Evolutionary conservation across 495 filamentous ascomycete species (phyloP), one percentile per base, ranked within the genome.

Genomic region (Xylaria grammica): DNA sequence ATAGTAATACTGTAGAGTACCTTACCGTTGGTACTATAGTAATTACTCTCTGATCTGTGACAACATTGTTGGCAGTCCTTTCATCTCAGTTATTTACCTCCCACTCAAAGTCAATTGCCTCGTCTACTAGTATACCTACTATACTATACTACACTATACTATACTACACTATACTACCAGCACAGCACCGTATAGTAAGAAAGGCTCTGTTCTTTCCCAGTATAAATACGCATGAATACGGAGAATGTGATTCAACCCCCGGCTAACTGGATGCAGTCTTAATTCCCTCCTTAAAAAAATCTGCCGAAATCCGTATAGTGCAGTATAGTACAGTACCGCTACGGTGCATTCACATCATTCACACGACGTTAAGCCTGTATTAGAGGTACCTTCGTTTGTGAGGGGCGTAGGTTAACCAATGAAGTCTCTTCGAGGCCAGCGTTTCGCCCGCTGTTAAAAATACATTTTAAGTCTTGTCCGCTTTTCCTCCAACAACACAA

Each of bases 401-500:
- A 19, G 27, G 1, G 6, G 27, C 9, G 30, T 27, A 27, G 52
- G 11, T n/a, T n/a, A n/a, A n/a, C n/a, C 52, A 55, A 55, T 32
- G 4, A 42, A 55, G 52, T 54, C n/a, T 24, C 22, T 15, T 42
- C 26, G 13, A 22, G n/a, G n/a, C n/a, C n/a, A 48, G 56, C 42
- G 40, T 48, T 22, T 59, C 27, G 56, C 42, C 29, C n/a, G 42
- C 36, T 15, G 40, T 59, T 59, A 44, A 59, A 59, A 59, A 59
- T 56, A 56, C 53, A 56, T 42, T 27, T 27, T n/a, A n/a, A n/a
- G n/a, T n/a, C n/a, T n/a, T n/a, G n/a, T n/a, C n/a, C n/a, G n/a
- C n/a, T n/a, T n/a, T n/a, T n/a, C n/a, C n/a, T n/a, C n/a, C n/a
- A n/a, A n/a, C n/a, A n/a, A n/a, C n/a, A n/a, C n/a, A n/a, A n/a